These are phyloP conservation scores for Rosa hybrid DNA, from an alignment of 331 rosid genomes.

Conservation along the genomic window DNA sequence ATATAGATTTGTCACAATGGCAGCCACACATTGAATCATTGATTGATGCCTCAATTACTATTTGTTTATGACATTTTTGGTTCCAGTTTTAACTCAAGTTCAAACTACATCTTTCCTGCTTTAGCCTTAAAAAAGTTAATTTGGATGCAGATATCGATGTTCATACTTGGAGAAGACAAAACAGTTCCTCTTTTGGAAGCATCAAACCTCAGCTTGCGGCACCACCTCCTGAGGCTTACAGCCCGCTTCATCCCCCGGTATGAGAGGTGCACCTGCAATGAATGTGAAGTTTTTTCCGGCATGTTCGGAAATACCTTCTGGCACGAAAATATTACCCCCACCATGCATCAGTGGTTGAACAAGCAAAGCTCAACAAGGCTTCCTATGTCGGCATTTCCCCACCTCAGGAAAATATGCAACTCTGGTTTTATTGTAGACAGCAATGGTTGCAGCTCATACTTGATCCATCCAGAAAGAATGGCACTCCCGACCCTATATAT, in stretches of 20 bases:
- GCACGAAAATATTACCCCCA: conserved; percentile 35
- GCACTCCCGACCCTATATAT: conserved; percentile 30
- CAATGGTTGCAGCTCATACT: conserved; percentile 32
- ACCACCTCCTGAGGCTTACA: conserved; percentile 28
- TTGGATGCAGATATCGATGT: conserved; percentile 33
- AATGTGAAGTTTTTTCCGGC: conserved; percentile 41
- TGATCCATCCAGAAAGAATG: conserved; percentile 41
- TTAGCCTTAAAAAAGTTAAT: background rate
- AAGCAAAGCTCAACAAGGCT: conserved; percentile 28
- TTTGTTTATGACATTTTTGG: background rate
- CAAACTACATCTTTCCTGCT: background rate
- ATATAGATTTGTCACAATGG: background rate
- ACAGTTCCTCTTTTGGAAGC: conserved; percentile 31
- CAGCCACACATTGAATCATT: background rate
- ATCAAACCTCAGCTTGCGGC: conserved; percentile 28
- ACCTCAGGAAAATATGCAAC: conserved; percentile 36
- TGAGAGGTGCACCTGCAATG: conserved; percentile 42
- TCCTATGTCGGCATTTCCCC: conserved; percentile 46
- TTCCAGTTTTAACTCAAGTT: background rate
- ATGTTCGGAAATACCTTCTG: conserved; percentile 39
- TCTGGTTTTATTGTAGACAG: conserved; percentile 33
- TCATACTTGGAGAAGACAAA: conserved; percentile 35
- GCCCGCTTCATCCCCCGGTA: conserved; percentile 28
- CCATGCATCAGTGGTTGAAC: conserved; percentile 35
- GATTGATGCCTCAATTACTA: background rate